phyloP scores from a whole-genome alignment of 352 stramenopile genomes.

The Globisporangium canariense region DNA sequence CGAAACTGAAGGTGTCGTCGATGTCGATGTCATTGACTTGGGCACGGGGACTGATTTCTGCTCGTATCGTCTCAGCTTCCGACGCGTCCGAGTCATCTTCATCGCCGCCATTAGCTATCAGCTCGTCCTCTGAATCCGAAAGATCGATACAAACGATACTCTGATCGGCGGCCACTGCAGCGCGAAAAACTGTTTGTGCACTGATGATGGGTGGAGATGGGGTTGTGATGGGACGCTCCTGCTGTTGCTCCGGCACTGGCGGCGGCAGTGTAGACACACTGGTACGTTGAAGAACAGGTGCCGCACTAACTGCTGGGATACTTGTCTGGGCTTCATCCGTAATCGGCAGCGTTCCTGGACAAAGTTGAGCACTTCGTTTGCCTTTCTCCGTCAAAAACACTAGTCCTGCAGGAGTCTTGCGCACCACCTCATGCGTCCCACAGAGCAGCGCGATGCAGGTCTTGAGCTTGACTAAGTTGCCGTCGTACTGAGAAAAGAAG shows the following conservation, averaged over 20 bases:
- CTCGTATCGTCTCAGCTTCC: conserved; percentile 18
- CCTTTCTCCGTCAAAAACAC: conserved; percentile 64
- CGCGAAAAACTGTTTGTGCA: neutral
- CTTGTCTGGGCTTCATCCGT: neutral
- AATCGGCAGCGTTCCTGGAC: conserved; percentile 25
- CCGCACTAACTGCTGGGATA: neutral
- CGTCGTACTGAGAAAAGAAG: conserved; percentile 42
- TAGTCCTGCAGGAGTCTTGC: conserved; percentile 32
- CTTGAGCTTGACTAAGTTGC: conserved; percentile 43
- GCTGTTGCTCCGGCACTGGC: neutral
- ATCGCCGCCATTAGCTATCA: neutral
- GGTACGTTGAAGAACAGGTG: neutral
- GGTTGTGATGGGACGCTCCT: no score
- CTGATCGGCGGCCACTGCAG: conserved; percentile 1
- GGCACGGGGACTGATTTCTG: conserved; percentile 2
- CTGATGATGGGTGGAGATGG: neutral
- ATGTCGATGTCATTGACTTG: neutral
- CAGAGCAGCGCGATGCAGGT: conserved; percentile 52
- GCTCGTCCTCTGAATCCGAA: conserved; percentile 34
- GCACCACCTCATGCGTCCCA: conserved; percentile 58
- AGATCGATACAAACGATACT: conserved; percentile 34
- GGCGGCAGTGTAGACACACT: neutral
- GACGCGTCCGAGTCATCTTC: conserved; percentile 7
- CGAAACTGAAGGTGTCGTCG: conserved; percentile 3
- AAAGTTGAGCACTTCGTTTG: conserved; percentile 42